Percentiles rank a stretch among this genome's conserved stretches.
Conservation (phyloP, 2,329 filamentous ascomycete species). For the Hypomyces rosellus region DNA sequence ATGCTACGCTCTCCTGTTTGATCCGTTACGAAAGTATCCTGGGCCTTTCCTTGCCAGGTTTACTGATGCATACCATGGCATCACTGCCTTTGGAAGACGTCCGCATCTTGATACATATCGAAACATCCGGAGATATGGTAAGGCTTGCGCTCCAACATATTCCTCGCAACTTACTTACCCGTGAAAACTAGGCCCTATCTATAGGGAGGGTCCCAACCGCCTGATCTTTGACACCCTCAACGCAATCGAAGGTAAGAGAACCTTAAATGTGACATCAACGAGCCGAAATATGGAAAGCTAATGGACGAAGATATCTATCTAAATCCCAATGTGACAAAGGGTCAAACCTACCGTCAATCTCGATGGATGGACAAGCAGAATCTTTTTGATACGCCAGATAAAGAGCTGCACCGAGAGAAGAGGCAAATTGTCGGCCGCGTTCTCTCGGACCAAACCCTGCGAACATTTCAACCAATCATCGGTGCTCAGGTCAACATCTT, state of each 20-base stretch:
- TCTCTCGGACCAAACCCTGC: slow-evolving; percentile 5
- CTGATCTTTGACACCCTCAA: slow-evolving; percentile 3
- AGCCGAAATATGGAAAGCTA: neutral
- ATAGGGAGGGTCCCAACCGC: slow-evolving; percentile 1
- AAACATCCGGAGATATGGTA: slow-evolving; percentile 9
- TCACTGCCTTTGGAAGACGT: neutral
- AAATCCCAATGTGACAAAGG: neutral
- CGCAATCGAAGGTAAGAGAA: neutral
- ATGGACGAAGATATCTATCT: neutral
- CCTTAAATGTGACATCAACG: neutral
- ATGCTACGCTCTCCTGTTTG: neutral
- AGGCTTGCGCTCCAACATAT: too few species aligned
- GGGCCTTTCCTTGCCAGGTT: neutral
- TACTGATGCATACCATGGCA: slow-evolving; percentile 1
- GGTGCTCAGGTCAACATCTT: slow-evolving; percentile 1
- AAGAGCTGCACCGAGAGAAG: neutral
- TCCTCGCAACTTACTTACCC: too few species aligned
- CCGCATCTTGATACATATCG: neutral
- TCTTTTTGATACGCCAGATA: too few species aligned
- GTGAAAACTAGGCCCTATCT: too few species aligned
- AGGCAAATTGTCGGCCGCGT: neutral
- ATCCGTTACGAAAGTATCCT: slow-evolving; percentile 1
- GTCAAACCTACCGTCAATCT: neutral
- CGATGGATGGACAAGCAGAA: too few species aligned
- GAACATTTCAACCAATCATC: slow-evolving; percentile 2